phyloP scores from a whole-genome alignment of 495 filamentous ascomycete species.

The Penicillium riverlandense region DNA sequence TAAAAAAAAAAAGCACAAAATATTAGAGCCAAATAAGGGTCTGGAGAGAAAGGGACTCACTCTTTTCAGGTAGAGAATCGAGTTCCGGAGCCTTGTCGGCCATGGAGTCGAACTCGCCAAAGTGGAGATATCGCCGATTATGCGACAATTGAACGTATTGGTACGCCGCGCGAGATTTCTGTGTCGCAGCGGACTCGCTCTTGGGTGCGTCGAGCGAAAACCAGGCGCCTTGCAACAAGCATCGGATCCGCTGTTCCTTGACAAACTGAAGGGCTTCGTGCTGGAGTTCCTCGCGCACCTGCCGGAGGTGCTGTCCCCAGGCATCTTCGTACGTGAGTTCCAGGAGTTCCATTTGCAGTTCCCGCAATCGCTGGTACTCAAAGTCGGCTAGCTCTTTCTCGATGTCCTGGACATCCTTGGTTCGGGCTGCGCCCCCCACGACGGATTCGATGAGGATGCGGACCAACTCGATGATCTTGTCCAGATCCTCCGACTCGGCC shows the following conservation, averaged over 20 bases:
- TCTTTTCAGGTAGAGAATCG: constrained; percentile 69
- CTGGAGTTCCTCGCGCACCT: constrained; percentile 88
- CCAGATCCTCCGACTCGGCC: constrained; percentile 78
- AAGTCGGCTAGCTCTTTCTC: constrained; percentile 85
- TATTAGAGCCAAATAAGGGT: too few species aligned
- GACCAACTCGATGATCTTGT: constrained; percentile 84
- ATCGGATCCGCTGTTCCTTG: constrained; percentile 94
- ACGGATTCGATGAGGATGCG: constrained; percentile 89
- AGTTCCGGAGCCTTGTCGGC: constrained; percentile 59
- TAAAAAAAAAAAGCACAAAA: background rate
- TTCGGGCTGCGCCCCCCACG: constrained; percentile 73
- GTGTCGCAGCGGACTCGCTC: constrained; percentile 28
- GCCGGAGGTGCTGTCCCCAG: constrained; percentile 84
- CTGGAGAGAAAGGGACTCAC: constrained; percentile 25
- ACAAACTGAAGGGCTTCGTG: constrained; percentile 92
- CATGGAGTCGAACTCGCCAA: constrained; percentile 72
- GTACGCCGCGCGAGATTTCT: constrained; percentile 45
- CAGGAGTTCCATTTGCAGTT: constrained; percentile 91
- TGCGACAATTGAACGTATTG: constrained; percentile 85
- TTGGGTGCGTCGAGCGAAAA: constrained; percentile 57
- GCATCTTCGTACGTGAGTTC: constrained; percentile 88
- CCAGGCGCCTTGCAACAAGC: constrained; percentile 83
- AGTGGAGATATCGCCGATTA: constrained; percentile 86
- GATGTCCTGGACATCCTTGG: constrained; percentile 79
- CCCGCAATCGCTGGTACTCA: constrained; percentile 66